phyloP scores from a whole-genome alignment of 2,329 filamentous ascomycete genomes.

The Scedosporium apiospermum region DNA sequence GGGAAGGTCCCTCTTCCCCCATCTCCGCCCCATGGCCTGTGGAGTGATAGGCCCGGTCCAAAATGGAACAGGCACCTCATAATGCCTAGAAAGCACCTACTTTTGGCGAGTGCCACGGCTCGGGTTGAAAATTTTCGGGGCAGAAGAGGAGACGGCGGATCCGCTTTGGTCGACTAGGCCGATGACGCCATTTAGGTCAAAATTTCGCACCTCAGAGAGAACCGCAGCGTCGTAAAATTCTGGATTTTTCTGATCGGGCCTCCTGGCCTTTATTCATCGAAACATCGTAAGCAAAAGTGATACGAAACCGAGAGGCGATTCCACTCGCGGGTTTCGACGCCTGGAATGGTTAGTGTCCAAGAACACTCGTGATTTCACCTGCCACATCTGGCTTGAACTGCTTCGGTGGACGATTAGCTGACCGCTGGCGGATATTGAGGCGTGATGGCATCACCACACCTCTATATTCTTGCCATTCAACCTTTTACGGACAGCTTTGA shows the following conservation, averaged over 20 bases:
- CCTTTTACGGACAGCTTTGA: no score
- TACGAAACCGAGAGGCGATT: neutral
- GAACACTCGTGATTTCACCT: neutral
- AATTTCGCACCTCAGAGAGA: neutral
- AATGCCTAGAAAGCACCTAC: neutral
- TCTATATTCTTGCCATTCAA: no score
- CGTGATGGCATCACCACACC: neutral
- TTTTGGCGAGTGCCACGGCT: neutral
- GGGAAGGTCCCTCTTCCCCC: neutral
- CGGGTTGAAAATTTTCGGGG: neutral
- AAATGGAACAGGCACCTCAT: neutral
- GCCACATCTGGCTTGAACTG: neutral
- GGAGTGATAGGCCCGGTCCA: neutral
- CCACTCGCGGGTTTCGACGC: neutral
- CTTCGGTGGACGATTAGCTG: neutral
- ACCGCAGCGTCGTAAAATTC: neutral
- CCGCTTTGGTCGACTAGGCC: neutral
- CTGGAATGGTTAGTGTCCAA: neutral
- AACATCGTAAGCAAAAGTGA: no score
- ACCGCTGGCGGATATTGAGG: neutral
- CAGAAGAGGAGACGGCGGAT: neutral
- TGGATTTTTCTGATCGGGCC: no score
- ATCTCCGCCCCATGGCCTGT: neutral
- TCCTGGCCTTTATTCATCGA: no score
- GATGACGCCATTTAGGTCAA: conserved; percentile 1